A percentile compares a stretch with the other conserved stretches of the same genome.
Evolutionary conservation across 495 filamentous ascomycete genomes (phyloP).

Genomic region (Corynascus novoguineensis): DNA sequence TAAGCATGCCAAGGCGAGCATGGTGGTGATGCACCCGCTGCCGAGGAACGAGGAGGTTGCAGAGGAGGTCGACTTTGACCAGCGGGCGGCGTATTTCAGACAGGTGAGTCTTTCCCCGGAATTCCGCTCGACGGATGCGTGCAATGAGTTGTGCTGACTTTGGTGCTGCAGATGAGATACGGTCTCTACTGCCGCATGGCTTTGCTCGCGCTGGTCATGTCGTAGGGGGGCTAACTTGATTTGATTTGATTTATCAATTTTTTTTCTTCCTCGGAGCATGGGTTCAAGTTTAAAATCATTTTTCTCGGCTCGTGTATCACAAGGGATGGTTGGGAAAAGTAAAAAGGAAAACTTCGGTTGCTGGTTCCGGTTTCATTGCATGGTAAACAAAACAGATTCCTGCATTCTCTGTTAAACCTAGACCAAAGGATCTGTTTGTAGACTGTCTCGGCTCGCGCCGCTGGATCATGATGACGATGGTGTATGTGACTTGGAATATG

Average conservation of each 20-base stretch:
- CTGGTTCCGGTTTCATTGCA: slow-evolving; percentile 8
- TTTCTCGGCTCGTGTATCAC: background rate
- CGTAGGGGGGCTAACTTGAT: slow-evolving; percentile 28
- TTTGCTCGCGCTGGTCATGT: slow-evolving; percentile 86
- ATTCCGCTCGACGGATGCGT: background rate
- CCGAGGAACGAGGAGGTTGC: slow-evolving; percentile 87
- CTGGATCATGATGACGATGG: slow-evolving; percentile 9
- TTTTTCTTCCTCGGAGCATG: no score
- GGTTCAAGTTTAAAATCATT: no score
- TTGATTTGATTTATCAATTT: background rate
- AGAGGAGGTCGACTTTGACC: slow-evolving; percentile 96
- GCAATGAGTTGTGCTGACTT: slow-evolving; percentile 17
- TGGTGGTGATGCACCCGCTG: slow-evolving; percentile 92
- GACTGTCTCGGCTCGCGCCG: slow-evolving; percentile 13
- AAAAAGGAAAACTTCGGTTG: background rate
- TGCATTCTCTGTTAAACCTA: slow-evolving; percentile 4
- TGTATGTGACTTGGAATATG: slow-evolving; percentile 10
- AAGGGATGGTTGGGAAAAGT: slow-evolving; percentile 11
- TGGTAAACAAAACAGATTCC: background rate
- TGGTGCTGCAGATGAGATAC: slow-evolving; percentile 81
- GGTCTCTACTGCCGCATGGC: slow-evolving; percentile 98
- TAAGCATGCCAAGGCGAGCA: slow-evolving; percentile 82
- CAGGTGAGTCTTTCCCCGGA: slow-evolving; percentile 61
- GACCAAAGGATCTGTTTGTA: slow-evolving; percentile 16
- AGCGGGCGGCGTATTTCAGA: slow-evolving; percentile 95